phyloP scores from a whole-genome alignment of 2,329 filamentous ascomycete genomes.

The Cladophialophora exuberans region DNA sequence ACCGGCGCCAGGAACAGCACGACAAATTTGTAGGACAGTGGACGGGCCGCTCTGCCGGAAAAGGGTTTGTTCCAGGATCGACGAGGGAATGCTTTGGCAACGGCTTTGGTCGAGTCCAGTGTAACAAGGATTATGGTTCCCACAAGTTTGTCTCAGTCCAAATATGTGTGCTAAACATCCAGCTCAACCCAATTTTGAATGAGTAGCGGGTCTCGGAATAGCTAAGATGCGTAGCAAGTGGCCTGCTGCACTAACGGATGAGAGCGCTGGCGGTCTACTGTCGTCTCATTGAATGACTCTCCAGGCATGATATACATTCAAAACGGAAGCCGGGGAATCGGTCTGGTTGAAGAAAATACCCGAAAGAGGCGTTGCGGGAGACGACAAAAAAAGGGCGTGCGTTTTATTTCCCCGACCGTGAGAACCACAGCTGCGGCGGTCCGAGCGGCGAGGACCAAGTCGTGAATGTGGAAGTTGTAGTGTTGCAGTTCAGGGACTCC shows the following conservation, averaged over 20 bases:
- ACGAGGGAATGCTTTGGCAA: background rate
- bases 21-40: slow-evolving; percentile 8
- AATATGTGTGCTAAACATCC: background rate
- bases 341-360: background rate
- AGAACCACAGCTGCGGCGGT: background rate
- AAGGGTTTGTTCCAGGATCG: background rate
- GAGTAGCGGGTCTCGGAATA: background rate
- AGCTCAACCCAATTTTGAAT: background rate
- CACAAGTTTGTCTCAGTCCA: slow-evolving; percentile 12
- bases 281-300: background rate
- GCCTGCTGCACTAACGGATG: background rate
- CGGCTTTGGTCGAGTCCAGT: slow-evolving; percentile 5
- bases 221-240: background rate
- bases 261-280: background rate
- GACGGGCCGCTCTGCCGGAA: background rate
- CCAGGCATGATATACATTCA: slow-evolving; percentile 4
- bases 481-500: slow-evolving; percentile 1
- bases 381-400: background rate
- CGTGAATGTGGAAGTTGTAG: background rate
- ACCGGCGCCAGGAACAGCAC: background rate
- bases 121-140: slow-evolving; percentile 13
- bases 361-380: slow-evolving; percentile 2
- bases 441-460: background rate
- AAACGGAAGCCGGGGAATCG: background rate
- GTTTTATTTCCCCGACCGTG: background rate